Percentiles rank a stretch among this genome's conserved stretches.
Conservation (phyloP, 257 asterid species). For the Solanum megistacrolobum region DNA sequence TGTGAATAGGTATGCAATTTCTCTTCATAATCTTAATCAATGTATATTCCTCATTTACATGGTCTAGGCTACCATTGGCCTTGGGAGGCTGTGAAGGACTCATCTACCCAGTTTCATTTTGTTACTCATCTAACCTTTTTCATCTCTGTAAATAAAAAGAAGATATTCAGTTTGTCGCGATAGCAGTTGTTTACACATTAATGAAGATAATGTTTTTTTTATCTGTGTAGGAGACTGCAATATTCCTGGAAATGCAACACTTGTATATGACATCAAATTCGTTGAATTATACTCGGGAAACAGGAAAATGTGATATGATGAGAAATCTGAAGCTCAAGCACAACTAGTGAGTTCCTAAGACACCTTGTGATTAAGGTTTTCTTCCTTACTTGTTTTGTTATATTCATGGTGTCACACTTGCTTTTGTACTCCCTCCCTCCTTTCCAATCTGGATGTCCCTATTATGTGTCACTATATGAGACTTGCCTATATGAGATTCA, state of each 20-base stretch:
- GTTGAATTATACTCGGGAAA: conserved; percentile 66
- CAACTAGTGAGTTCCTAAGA: neutral
- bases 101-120: neutral
- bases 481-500: neutral
- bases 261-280: conserved; percentile 57
- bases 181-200: neutral
- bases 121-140: neutral
- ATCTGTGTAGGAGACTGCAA: conserved; percentile 69
- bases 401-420: neutral
- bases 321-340: neutral
- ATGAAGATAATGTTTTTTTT: neutral
- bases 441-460: neutral
- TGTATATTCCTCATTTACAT: neutral
- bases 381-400: neutral
- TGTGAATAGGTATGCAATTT: neutral
- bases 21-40: neutral
- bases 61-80: neutral
- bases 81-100: neutral
- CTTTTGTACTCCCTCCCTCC: neutral
- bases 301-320: conserved; percentile 18
- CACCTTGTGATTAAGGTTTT: neutral
- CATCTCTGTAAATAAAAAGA: neutral
- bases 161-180: neutral
- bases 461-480: neutral
- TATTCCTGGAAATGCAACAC: conserved; percentile 84